Percentiles rank a stretch among this genome's conserved stretches.
phyloP scores from a whole-genome alignment of 2,329 filamentous ascomycete species.

The Penicillium sp. region DNA sequence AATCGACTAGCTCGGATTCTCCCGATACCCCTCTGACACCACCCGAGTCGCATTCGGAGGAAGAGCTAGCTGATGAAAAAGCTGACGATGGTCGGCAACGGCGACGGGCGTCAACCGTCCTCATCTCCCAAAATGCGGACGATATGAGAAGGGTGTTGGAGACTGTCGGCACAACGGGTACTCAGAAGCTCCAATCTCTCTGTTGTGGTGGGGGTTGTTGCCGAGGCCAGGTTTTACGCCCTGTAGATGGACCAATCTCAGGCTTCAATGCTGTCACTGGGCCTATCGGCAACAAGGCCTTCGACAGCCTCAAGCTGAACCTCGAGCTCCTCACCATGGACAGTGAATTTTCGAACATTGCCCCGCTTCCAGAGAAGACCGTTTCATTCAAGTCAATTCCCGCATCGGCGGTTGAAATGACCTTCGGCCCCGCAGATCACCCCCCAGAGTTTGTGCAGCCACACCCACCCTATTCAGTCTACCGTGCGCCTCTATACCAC shows the following conservation, averaged over 20 bases:
- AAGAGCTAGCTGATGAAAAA: slow-evolving; percentile 24
- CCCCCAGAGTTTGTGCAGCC: slow-evolving; percentile 90
- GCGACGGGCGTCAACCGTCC: slow-evolving; percentile 48
- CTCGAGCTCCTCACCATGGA: slow-evolving; percentile 70
- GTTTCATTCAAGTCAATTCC: slow-evolving; percentile 59
- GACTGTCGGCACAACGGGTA: slow-evolving; percentile 52
- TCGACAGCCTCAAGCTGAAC: slow-evolving; percentile 72
- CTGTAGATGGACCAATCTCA: slow-evolving; percentile 41
- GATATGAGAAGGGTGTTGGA: slow-evolving; percentile 60
- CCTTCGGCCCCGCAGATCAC: slow-evolving; percentile 51
- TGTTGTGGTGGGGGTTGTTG: slow-evolving; percentile 67
- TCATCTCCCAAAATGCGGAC: slow-evolving; percentile 58
- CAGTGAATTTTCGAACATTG: slow-evolving; percentile 68
- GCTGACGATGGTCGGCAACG: slow-evolving; percentile 34
- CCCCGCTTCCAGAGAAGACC: slow-evolving; percentile 71
- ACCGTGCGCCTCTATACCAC: slow-evolving; percentile 80
- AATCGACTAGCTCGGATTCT: slow-evolving; percentile 37
- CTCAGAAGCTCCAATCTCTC: slow-evolving; percentile 60
- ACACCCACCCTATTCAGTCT: slow-evolving; percentile 89
- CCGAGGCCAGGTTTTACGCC: slow-evolving; percentile 55
- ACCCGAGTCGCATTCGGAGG: slow-evolving; percentile 39
- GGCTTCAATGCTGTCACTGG: slow-evolving; percentile 49
- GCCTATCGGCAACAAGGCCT: slow-evolving; percentile 79
- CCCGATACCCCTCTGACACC: slow-evolving; percentile 47
- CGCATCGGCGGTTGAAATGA: slow-evolving; percentile 34